These are phyloP conservation scores for Annulohypoxylon maeteangense DNA, from an alignment of 495 filamentous ascomycete species.

Conservation along the genomic window DNA sequence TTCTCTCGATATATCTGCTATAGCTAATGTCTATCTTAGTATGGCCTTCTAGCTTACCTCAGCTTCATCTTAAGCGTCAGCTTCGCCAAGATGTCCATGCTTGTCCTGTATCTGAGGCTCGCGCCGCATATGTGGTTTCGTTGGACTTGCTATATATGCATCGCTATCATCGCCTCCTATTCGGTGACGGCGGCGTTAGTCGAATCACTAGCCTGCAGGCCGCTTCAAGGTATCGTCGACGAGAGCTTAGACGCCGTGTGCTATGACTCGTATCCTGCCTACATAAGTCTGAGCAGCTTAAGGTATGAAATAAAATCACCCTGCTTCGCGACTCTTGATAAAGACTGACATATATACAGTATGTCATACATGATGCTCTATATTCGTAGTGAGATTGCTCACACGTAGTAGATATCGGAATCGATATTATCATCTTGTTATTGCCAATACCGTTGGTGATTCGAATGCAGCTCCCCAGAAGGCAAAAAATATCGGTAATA, in stretches of 20 bases:
- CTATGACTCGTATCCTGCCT: constrained; percentile 36
- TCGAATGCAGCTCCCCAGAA: constrained; percentile 58
- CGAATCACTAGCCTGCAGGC: constrained; percentile 29
- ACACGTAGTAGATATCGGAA: constrained; percentile 45
- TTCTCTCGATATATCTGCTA: not conserved
- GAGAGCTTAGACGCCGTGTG: constrained; percentile 30
- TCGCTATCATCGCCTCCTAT: constrained; percentile 22
- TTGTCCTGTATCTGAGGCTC: constrained; percentile 30
- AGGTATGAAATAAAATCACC: constrained; percentile 3
- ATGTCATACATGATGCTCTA: not conserved
- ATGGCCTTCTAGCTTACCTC: constrained; percentile 30
- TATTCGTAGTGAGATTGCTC: not conserved
- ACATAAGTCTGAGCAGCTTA: constrained; percentile 30
- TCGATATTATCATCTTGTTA: constrained; percentile 52
- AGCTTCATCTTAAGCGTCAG: constrained; percentile 36
- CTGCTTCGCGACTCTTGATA: not conserved
- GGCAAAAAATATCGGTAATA: constrained; percentile 60
- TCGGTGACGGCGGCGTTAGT: constrained; percentile 29
- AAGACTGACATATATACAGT: constrained; percentile 21
- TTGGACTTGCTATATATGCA: constrained; percentile 24
- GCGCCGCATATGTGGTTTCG: constrained; percentile 29
- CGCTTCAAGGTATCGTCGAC: constrained; percentile 26
- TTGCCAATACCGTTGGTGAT: constrained; percentile 62
- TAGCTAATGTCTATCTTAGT: constrained; percentile 20
- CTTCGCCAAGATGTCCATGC: constrained; percentile 36